A percentile compares a stretch with the other conserved stretches of the same genome.
These are phyloP conservation scores for Odonthalia washingtoniensis DNA, from an alignment of 31 red algal species.

Conservation along the genomic window DNA sequence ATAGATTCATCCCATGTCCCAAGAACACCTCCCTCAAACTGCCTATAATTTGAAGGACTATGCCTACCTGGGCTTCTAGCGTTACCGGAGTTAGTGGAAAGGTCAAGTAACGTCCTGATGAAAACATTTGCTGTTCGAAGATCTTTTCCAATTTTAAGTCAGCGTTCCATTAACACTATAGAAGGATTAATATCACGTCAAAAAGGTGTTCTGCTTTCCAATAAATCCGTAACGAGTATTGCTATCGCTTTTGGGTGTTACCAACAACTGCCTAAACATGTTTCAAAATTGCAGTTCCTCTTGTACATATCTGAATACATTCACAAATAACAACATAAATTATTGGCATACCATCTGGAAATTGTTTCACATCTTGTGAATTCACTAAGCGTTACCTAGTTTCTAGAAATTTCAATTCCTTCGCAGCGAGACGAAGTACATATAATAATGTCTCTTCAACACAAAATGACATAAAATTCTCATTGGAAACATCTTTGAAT, in stretches of 20 bases:
- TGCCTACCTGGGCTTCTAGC: too few species aligned
- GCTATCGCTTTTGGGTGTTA: constrained; percentile 44
- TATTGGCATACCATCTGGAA: constrained; percentile 20
- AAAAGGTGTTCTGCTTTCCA: constrained; percentile 40
- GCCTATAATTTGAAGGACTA: too few species aligned
- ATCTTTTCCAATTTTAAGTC: not conserved
- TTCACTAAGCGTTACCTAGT: too few species aligned
- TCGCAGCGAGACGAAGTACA: constrained; percentile 44
- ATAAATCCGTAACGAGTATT: constrained; percentile 43
- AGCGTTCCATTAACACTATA: constrained; percentile 46
- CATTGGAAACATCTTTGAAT: constrained; percentile 48
- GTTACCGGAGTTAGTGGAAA: constrained; percentile 11
- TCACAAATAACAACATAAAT: constrained; percentile 45
- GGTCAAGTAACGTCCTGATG: not conserved
- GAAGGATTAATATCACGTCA: constrained; percentile 29
- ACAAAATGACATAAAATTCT: constrained; percentile 65
- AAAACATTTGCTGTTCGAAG: too few species aligned
- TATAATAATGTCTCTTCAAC: constrained; percentile 33
- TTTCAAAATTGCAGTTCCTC: constrained; percentile 17
- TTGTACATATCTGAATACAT: constrained; percentile 28
- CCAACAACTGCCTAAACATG: constrained; percentile 43
- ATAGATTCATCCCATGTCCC: too few species aligned
- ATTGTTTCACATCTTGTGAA: constrained; percentile 3
- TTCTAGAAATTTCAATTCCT: constrained; percentile 25
- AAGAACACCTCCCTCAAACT: too few species aligned